phyloP scores from a whole-genome alignment of 352 stramenopile genomes.

The Pythium guiyangense region DNA sequence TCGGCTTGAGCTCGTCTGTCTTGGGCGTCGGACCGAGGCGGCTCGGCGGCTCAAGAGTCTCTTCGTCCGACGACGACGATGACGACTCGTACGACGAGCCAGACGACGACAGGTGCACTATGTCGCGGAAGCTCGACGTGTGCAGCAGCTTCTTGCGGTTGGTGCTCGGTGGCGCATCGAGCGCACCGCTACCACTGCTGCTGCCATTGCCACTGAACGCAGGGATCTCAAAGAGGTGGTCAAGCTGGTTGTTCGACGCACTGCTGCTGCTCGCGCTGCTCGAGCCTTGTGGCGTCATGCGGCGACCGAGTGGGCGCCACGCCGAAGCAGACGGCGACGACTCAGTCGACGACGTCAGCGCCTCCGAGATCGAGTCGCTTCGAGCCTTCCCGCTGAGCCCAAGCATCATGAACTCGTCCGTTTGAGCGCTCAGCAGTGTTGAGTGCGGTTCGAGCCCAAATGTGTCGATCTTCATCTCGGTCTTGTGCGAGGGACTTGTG shows the following conservation, averaged over 20 bases:
- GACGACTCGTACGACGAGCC: conserved; percentile 53
- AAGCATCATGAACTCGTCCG: conserved; percentile 13
- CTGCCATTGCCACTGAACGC: not conserved
- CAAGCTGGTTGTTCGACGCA: conserved; percentile 15
- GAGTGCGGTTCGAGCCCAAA: conserved; percentile 9
- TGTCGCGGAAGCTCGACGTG: conserved; percentile 36
- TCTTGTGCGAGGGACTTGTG: not conserved
- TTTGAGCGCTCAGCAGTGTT: not conserved
- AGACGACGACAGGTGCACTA: conserved; percentile 45
- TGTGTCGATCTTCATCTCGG: conserved; percentile 11
- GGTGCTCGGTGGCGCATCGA: conserved; percentile 4
- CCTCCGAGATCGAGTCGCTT: conserved; percentile 40
- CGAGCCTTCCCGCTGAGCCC: conserved; percentile 20
- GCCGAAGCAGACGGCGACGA: conserved; percentile 23
- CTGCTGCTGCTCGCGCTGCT: conserved; percentile 18
- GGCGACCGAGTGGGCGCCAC: conserved; percentile 50
- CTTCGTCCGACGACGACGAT: conserved; percentile 32
- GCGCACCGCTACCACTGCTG: not conserved
- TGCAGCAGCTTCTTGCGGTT: conserved; percentile 23
- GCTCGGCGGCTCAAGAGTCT: conserved; percentile 15
- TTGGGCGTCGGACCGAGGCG: not conserved
- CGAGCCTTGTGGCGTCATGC: conserved; percentile 21
- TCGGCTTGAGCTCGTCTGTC: not conserved
- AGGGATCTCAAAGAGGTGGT: conserved; percentile 2
- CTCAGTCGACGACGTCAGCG: conserved; percentile 27